phyloP scores from a whole-genome alignment of 331 rosid genomes.

The Arachis monticola region DNA sequence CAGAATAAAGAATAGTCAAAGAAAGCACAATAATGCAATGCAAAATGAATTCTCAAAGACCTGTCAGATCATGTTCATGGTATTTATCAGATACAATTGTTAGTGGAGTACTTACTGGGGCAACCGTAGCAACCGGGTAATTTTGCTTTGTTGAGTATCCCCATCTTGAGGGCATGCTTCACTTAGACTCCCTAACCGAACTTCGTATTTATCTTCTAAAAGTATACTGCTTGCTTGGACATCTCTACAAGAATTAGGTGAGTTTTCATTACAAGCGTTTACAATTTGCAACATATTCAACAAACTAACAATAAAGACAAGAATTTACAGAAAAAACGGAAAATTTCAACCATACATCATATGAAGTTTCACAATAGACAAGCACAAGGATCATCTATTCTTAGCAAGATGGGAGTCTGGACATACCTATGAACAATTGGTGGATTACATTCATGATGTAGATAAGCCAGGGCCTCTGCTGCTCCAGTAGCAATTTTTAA shows the following conservation, averaged over 20 bases:
- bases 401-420: slow-evolving; percentile 32
- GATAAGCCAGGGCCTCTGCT: slow-evolving; percentile 84
- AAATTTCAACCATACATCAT: slow-evolving; percentile 20
- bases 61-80: slow-evolving; percentile 17
- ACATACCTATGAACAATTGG: slow-evolving; percentile 90
- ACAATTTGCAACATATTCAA: background rate
- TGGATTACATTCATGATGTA: slow-evolving; percentile 89
- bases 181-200: slow-evolving; percentile 87
- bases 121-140: slow-evolving; percentile 75
- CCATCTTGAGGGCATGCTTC: slow-evolving; percentile 82
- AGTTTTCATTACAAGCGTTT: slow-evolving; percentile 36
- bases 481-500: slow-evolving; percentile 90
- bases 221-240: slow-evolving; percentile 95
- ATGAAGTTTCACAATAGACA: slow-evolving; percentile 6
- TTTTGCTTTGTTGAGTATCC: slow-evolving; percentile 79
- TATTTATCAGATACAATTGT: slow-evolving; percentile 28
- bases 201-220: slow-evolving; percentile 95
- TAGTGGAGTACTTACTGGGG: slow-evolving; percentile 76
- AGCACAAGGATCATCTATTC: background rate
- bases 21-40: slow-evolving; percentile 21
- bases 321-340: background rate
- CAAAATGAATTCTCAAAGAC: slow-evolving; percentile 20
- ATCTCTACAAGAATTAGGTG: slow-evolving; percentile 63
- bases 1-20: slow-evolving; percentile 16
- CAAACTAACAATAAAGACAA: background rate